A percentile compares a stretch with the other conserved stretches of the same genome.
phyloP scores from a whole-genome alignment of 2,329 filamentous ascomycete genomes.

The Trichophyton schoenleinii region DNA sequence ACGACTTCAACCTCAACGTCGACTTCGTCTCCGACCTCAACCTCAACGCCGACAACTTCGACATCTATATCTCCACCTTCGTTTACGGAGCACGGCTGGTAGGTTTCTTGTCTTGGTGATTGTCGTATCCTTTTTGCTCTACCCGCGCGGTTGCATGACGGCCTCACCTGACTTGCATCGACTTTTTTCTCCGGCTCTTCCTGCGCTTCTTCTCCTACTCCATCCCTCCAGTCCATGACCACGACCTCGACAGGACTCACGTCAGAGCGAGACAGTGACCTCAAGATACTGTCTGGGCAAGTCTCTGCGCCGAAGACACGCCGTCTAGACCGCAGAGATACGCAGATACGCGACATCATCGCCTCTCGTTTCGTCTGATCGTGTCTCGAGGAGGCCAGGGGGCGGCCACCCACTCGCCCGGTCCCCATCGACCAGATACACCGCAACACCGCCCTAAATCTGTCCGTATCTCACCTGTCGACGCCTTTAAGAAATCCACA shows the following conservation, averaged over 20 bases:
- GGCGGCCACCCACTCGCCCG: not conserved
- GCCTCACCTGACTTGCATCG: not conserved
- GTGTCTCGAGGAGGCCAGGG: not conserved
- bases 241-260: not conserved
- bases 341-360: not conserved
- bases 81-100: not conserved
- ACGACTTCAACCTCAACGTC: not conserved
- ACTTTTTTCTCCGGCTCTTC: not conserved
- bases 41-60: not conserved
- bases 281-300: not conserved
- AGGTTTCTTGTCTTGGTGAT: not conserved
- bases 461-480: not conserved
- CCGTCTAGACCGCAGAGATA: not conserved
- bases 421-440: not conserved
- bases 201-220: not conserved
- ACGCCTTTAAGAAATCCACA: too few relatives aligned
- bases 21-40: not conserved
- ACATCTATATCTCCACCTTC: not conserved
- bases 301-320: not conserved
- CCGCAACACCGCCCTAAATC: not conserved
- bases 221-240: not conserved
- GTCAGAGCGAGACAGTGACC: not conserved
- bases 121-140: not conserved
- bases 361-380: not conserved
- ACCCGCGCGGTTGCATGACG: not conserved